Evolutionary conservation across 2,329 filamentous ascomycete species (phyloP).

Genomic region (Pseudocercospora crystallina): DNA sequence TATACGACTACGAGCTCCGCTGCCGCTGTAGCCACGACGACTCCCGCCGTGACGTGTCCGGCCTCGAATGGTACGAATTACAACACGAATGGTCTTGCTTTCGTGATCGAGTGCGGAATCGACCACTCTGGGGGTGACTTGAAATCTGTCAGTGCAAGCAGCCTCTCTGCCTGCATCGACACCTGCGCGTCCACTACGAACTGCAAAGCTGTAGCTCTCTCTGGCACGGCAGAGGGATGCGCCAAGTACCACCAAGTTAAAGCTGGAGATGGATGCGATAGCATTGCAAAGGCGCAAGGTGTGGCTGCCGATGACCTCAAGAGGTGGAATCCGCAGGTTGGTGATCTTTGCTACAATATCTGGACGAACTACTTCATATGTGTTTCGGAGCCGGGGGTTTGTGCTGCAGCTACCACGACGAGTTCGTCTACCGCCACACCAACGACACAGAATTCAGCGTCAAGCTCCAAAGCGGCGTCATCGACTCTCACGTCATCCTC

Average conservation of each 20-base stretch:
- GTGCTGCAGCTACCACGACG: too few species aligned
- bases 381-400: neutral
- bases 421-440: too few species aligned
- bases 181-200: slow-evolving; percentile 21
- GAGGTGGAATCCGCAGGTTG: slow-evolving; percentile 4
- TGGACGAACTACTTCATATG: slow-evolving; percentile 1
- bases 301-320: neutral
- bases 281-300: neutral
- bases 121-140: slow-evolving; percentile 33
- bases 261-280: slow-evolving; percentile 1
- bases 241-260: neutral
- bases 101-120: slow-evolving; percentile 30
- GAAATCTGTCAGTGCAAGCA: slow-evolving; percentile 17
- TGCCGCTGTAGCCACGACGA: neutral
- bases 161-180: slow-evolving; percentile 26
- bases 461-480: too few species aligned
- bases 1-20: neutral
- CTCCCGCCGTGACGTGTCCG: slow-evolving; percentile 20
- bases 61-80: slow-evolving; percentile 23
- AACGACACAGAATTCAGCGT: too few species aligned
- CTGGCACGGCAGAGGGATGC: neutral
- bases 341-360: neutral
- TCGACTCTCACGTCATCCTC: too few species aligned
- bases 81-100: slow-evolving; percentile 21
- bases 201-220: slow-evolving; percentile 29